A percentile compares a stretch with the other conserved stretches of the same genome.
Conservation (phyloP, 2,329 filamentous ascomycete species). For the Xylariomycetidae sp. region DNA sequence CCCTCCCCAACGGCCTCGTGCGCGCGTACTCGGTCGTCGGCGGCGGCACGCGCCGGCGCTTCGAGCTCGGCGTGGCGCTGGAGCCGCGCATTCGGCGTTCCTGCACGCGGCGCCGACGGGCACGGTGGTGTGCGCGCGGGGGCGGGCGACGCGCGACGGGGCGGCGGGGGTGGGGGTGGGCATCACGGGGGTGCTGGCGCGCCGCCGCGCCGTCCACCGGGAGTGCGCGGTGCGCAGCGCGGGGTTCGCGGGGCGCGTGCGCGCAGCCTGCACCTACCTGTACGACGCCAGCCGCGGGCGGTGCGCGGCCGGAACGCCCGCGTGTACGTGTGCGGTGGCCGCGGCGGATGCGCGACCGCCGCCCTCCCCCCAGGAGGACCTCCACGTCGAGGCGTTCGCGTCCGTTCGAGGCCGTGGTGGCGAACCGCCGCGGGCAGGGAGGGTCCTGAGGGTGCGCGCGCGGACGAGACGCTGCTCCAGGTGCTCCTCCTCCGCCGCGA, state of each 20-base stretch:
- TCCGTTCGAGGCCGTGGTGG: constrained; percentile 52
- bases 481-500: constrained; percentile 37
- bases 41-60: constrained; percentile 41
- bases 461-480: constrained; percentile 45
- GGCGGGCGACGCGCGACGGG: constrained; percentile 44
- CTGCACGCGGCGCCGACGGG: constrained; percentile 46
- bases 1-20: constrained; percentile 48
- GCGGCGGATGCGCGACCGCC: constrained; percentile 49
- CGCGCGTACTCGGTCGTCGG: constrained; percentile 56
- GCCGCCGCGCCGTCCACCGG: constrained; percentile 38
- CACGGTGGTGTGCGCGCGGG: constrained; percentile 43
- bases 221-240: constrained; percentile 44
- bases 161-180: constrained; percentile 48
- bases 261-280: constrained; percentile 35
- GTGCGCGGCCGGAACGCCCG: constrained; percentile 48
- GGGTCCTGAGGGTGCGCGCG: constrained; percentile 37
- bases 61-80: constrained; percentile 54
- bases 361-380: constrained; percentile 41
- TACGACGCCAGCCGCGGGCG: constrained; percentile 48
- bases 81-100: constrained; percentile 47
- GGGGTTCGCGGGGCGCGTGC: constrained; percentile 46
- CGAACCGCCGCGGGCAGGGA: constrained; percentile 29
- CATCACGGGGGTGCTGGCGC: constrained; percentile 49
- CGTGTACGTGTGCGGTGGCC: constrained; percentile 59
- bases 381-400: constrained; percentile 57